These are phyloP conservation scores for Colletotrichum acutatum DNA, from an alignment of 2,329 filamentous ascomycete genomes.

Conservation along the genomic window DNA sequence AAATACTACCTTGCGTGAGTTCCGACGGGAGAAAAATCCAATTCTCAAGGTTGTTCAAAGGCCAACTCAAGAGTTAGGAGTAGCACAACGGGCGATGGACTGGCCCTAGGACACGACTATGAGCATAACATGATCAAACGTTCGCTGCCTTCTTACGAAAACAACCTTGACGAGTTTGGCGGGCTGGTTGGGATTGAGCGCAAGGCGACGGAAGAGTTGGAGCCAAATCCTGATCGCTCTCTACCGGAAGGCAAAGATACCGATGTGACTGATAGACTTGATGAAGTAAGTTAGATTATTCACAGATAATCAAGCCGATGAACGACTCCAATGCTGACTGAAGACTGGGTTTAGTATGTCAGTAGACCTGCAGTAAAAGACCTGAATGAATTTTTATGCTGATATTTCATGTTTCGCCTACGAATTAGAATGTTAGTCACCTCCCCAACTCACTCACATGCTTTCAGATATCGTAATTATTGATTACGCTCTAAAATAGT, in stretches of 20 bases:
- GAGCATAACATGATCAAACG: not conserved
- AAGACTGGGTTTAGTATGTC: not conserved
- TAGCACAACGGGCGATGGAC: not conserved
- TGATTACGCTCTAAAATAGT: not conserved
- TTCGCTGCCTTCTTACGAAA: not conserved
- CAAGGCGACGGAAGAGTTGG: not conserved
- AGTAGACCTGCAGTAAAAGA: no score
- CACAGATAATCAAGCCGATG: no score
- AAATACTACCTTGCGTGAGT: not conserved
- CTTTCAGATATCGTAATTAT: not conserved
- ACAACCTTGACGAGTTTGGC: not conserved
- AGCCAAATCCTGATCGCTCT: not conserved
- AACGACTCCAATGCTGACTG: not conserved
- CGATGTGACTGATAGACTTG: not conserved
- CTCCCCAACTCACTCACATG: not conserved
- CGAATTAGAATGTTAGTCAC: slow-evolving; percentile 22
- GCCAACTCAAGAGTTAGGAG: not conserved
- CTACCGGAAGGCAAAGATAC: not conserved
- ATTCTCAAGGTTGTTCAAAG: not conserved
- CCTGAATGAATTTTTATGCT: no score
- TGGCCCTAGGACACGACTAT: not conserved
- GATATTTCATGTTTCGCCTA: no score
- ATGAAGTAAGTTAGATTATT: no score
- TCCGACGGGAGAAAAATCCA: not conserved
- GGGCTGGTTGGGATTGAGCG: slow-evolving; percentile 1